A percentile compares a stretch with the other conserved stretches of the same genome.
These are phyloP conservation scores for Endogone sp. DNA, from an alignment of 192 early-diverging fungal genomes.

Conservation along the genomic window DNA sequence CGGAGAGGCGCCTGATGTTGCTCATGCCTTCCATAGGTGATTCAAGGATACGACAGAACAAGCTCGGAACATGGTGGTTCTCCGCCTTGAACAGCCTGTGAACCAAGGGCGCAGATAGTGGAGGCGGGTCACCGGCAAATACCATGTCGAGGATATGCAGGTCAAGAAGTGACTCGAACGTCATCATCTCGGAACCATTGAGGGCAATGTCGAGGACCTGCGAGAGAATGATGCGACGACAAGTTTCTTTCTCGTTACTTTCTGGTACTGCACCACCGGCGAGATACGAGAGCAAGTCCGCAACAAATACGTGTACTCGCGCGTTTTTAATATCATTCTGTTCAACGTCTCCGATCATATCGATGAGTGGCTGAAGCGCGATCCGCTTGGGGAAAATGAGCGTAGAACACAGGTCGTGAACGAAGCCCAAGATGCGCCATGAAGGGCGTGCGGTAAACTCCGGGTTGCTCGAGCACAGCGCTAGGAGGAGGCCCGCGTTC, in stretches of 20 bases:
- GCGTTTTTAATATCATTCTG: neutral
- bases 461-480: neutral
- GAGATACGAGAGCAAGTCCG: neutral
- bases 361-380: neutral
- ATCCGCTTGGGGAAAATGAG: neutral
- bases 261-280: neutral
- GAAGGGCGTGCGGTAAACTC: neutral
- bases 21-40: neutral
- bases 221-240: neutral
- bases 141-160: slow-evolving; percentile 5
- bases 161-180: slow-evolving; percentile 1
- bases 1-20: neutral
- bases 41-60: slow-evolving; percentile 1
- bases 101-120: neutral
- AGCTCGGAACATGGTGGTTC: neutral
- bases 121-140: slow-evolving; percentile 7
- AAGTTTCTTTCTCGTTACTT: neutral
- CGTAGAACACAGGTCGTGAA: neutral
- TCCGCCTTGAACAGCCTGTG: neutral
- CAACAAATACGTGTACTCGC: neutral
- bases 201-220: neutral
- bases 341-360: neutral
- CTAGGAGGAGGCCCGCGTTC: neutral
- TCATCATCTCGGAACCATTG: slow-evolving; percentile 1
- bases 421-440: neutral